Base-by-base conservation (phyloP, 1,139 yeast species). In the Diutina rugosa region DNA sequence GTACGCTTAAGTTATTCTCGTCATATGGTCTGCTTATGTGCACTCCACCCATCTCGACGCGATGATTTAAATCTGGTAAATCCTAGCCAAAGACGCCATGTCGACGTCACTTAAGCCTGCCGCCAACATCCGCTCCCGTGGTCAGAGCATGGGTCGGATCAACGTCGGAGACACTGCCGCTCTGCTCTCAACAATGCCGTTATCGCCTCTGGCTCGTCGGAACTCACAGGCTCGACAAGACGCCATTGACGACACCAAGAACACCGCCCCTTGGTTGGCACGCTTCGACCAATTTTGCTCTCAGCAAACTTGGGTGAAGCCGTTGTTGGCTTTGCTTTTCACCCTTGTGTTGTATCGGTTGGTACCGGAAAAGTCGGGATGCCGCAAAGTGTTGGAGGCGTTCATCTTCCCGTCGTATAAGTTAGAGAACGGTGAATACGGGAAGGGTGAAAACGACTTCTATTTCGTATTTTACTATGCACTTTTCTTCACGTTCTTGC, bases 381-480 rank as follows among this genome's bases (percentile, higher is more conserved):
- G 80, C 29, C 90, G 89, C 67, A 78, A 83, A 47, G 59, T 64
- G 38, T 72, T 91, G 58, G 81, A 81, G 64, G 77, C 77, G 66
- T 85, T 89, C 69, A 77, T 91, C 55, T 69, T 80, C 14, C 78
- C 89, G 18, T 85, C 96, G 1, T 90, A 93, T 67, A 75, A 74
- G 57, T 76, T 86, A 51, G 77, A 74, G 44, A 81, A 79, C 10
- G 72, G 83, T 3, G 75, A 77, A 61, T 93, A 91, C 67, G 97
- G 89, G 48, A 93, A 95, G 69, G 99, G 99, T 58, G 75, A 68
- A 55, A 83, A 85, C 63, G 99, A 93, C 70, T 80, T 90, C 61
- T 79, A 78, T 51, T 93, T 91, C 73, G 90, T 91, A 28, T 77
- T 77, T 46, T 90, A 81, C 68, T 86, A 88, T 71, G 88, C 93